Base-by-base conservation (phyloP, 139 green algal species). In the Haematococcus lacustris region DNA sequence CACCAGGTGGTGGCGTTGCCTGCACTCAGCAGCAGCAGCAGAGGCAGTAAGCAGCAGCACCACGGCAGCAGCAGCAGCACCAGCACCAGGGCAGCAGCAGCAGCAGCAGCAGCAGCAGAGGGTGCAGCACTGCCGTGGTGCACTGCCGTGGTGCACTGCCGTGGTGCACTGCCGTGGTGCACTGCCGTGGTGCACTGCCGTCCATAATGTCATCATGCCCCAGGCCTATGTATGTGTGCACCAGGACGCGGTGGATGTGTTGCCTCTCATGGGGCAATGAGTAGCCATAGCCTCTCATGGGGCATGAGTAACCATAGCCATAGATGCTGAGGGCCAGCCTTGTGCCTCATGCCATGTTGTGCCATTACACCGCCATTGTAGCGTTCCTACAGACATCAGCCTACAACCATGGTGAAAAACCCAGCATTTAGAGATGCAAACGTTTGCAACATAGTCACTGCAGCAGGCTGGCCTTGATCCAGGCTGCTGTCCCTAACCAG, bases 1-100 rank as follows among this genome's bases (percentile, higher is more conserved):
- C 81, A 78, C 83, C 87, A 96, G 0, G 80, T 88, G 50, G 81
- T 80, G 0, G 77, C 76, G 40, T 90, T 92, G 50, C 85, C 80
- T 69, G 87, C 82, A 26, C 53, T 35, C 13, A 57, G 47, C 21
- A 57, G 21, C n/a, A n/a, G n/a, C n/a, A n/a, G n/a, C n/a, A n/a
- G n/a, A n/a, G n/a, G n/a, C n/a, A n/a, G 47, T 21, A 57, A 57
- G 47, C 9, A 64, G 9, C 26, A 32, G 9, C 21, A 30, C 17
- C 53, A 64, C 23, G 53, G 21, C 23, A 32, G 17, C 21, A 64
- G 47, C 13, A 57, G 47, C 13, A 57, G 47, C 13, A 57, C 13
- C 47, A 21, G 47, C 47, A 57, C 13, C 13, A 57, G 21, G 21
- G 13, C 21, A 57, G 13, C 21, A 13, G 21, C 47, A 28, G 13